Percentiles rank a stretch among this genome's conserved stretches.
Conservation (phyloP, 306 rosid genomes). For the Fragaria nilgerrensis region DNA sequence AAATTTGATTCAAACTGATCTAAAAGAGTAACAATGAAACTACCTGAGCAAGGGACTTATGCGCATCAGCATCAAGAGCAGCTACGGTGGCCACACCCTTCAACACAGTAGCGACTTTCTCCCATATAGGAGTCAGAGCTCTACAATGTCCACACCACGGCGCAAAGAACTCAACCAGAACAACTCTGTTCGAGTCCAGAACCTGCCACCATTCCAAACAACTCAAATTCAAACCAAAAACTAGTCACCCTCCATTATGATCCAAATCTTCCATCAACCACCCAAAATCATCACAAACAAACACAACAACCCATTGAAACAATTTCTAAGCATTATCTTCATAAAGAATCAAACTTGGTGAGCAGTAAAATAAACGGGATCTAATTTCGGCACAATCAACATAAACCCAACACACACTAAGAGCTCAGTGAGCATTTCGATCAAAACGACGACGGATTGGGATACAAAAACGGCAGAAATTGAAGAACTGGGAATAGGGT, state of each 20-base stretch:
- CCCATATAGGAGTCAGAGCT: constrained; percentile 92
- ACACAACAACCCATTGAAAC: neutral
- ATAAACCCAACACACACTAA: constrained; percentile 1
- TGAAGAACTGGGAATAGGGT: constrained; percentile 15
- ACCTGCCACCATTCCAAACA: constrained; percentile 56
- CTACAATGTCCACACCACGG: constrained; percentile 99
- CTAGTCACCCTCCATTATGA: constrained; percentile 12
- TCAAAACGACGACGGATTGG: constrained; percentile 19
- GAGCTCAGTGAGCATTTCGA: neutral
- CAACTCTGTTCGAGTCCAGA: constrained; percentile 84
- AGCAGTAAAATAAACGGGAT: neutral
- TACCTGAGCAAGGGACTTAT: constrained; percentile 90
- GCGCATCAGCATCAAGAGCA: constrained; percentile 95
- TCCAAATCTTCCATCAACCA: neutral
- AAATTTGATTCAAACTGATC: neutral
- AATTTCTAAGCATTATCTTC: neutral
- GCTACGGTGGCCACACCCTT: constrained; percentile 94
- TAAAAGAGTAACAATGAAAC: constrained; percentile 6
- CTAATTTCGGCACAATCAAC: neutral
- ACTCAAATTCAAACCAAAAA: constrained; percentile 8
- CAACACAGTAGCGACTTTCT: constrained; percentile 81
- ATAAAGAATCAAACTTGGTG: neutral
- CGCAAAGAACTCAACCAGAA: constrained; percentile 93
- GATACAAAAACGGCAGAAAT: neutral
- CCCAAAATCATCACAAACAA: neutral